Evolutionary conservation across 2,329 filamentous ascomycete species (phyloP).

Genomic region (Microdochium bolleyi): DNA sequence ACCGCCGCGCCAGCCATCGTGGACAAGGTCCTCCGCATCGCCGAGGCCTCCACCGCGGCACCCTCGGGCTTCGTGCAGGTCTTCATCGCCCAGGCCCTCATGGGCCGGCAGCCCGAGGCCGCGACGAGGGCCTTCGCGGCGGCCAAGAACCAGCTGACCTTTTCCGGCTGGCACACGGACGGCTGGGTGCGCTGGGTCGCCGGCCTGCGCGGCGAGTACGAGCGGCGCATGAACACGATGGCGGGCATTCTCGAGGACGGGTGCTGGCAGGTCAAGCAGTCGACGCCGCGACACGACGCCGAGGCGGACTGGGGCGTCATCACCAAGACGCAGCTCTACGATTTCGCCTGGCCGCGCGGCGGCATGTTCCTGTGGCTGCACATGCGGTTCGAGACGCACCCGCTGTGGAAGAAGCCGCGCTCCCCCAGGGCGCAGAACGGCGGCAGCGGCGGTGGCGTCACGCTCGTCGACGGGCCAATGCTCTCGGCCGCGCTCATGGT

Average conservation of each 20-base stretch:
- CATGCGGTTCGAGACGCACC: conserved; percentile 65
- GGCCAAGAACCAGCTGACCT: conserved; percentile 36
- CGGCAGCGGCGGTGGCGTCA: conserved; percentile 15
- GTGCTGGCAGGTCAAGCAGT: conserved; percentile 56
- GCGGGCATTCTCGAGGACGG: conserved; percentile 63
- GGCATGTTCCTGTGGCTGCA: conserved; percentile 91
- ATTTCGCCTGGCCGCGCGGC: conserved; percentile 72
- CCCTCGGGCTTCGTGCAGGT: conserved; percentile 86
- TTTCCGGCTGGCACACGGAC: conserved; percentile 64
- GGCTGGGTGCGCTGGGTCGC: conserved; percentile 91
- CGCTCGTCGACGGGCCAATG: conserved; percentile 41
- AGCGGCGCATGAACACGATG: conserved; percentile 78
- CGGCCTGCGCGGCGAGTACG: conserved; percentile 75
- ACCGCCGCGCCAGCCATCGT: conserved; percentile 74
- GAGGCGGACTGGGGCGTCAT: conserved; percentile 66
- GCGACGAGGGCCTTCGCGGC: conserved; percentile 30
- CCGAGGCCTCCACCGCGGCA: conserved; percentile 71
- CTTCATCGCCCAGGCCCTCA: conserved; percentile 68
- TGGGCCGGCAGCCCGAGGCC: conserved; percentile 57
- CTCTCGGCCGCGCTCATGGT: conserved; percentile 63
- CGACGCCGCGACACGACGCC: conserved; percentile 32
- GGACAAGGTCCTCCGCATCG: conserved; percentile 65
- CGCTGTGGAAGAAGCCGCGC: conserved; percentile 43
- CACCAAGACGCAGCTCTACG: conserved; percentile 64
- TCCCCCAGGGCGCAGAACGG: background rate